Percentiles rank a stretch among this genome's conserved stretches.
Conservation (phyloP, 306 rosid species). For the Castanopsis chinensis region DNA sequence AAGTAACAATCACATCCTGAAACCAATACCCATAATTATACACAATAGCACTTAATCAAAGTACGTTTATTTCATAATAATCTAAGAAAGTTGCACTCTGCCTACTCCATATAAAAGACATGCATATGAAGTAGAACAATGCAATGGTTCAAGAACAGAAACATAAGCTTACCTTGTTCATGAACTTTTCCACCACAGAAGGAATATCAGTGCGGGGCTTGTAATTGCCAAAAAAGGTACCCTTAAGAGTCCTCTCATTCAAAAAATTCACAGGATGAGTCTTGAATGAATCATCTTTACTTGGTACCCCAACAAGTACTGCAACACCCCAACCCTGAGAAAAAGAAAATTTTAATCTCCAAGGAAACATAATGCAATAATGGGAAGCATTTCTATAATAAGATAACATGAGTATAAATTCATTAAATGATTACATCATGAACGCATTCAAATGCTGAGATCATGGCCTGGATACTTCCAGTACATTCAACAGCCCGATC, state of each 20-base stretch:
- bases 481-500: conserved; percentile 91
- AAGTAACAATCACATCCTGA: too few species aligned
- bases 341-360: background rate
- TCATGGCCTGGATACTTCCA: conserved; percentile 83
- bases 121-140: too few species aligned
- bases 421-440: conserved; percentile 58
- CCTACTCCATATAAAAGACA: background rate
- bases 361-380: background rate
- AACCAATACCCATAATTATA: background rate
- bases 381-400: background rate
- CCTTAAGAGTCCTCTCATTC: conserved; percentile 86
- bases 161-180: conserved; percentile 27
- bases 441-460: conserved; percentile 90
- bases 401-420: background rate
- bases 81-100: too few species aligned
- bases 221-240: conserved; percentile 90
- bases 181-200: conserved; percentile 67
- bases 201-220: conserved; percentile 88
- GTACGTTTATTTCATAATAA: background rate
- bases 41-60: background rate
- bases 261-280: conserved; percentile 74
- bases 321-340: conserved; percentile 94
- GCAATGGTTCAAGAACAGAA: background rate
- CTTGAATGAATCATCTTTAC: conserved; percentile 74
- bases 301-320: conserved; percentile 90